Conservation (phyloP, 1,139 yeast species). For the Suhomyces guaymorum region DNA sequence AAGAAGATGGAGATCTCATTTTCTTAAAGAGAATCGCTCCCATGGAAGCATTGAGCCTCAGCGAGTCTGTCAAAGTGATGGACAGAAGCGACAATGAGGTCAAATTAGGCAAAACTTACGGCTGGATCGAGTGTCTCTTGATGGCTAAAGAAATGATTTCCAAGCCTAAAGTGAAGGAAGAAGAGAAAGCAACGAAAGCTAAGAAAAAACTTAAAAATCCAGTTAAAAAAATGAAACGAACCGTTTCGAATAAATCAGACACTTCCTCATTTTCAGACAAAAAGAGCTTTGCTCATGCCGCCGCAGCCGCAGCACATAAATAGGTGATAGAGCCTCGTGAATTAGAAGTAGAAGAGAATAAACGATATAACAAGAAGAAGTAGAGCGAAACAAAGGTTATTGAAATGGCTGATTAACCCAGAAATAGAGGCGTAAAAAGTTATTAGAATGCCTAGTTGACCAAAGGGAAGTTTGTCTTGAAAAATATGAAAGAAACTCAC, state of each 20-base stretch:
- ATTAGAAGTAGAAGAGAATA: too few relatives aligned
- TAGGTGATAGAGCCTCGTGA: too few relatives aligned
- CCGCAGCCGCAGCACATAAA: constrained; percentile 46
- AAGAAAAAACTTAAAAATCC: constrained; percentile 9
- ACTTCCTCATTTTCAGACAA: constrained; percentile 8
- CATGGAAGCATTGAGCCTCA: constrained; percentile 24
- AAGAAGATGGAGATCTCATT: constrained; percentile 57
- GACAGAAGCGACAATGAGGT: constrained; percentile 36
- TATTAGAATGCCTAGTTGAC: too few relatives aligned
- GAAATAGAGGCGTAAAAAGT: too few relatives aligned
- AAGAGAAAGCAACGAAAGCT: constrained; percentile 8
- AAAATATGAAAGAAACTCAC: too few relatives aligned
- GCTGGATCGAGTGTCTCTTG: constrained; percentile 51
- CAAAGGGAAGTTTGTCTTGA: too few relatives aligned
- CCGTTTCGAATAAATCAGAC: constrained; percentile 13
- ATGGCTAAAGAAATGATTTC: constrained; percentile 46
- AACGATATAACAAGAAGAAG: not conserved
- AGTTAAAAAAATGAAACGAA: constrained; percentile 9
- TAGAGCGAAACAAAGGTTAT: not conserved
- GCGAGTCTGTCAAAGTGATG: constrained; percentile 39
- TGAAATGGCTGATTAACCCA: too few relatives aligned
- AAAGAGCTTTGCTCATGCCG: constrained; percentile 43
- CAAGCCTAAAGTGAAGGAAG: constrained; percentile 7
- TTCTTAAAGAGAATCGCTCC: constrained; percentile 49
- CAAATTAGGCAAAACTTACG: constrained; percentile 38